phyloP scores from a whole-genome alignment of 2,329 filamentous ascomycete genomes.

The Paracamarosporium sp. region DNA sequence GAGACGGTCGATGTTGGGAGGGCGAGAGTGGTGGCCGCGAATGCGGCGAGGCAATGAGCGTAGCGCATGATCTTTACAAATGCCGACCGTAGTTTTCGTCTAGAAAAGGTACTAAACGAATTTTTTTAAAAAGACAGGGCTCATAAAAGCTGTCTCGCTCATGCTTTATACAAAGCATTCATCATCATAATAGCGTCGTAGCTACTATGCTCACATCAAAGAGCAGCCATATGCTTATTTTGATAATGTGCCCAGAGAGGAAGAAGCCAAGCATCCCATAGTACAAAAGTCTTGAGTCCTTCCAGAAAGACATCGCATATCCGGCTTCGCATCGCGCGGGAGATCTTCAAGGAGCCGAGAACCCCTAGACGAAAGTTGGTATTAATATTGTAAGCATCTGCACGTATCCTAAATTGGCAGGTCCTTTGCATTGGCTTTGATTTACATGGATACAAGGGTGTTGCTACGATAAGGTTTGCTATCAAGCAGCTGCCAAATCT shows the following conservation, averaged over 20 bases:
- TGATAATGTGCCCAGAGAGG: background rate
- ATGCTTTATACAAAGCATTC: background rate
- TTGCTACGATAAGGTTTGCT: background rate
- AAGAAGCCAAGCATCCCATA: constrained; percentile 7
- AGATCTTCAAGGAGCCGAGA: constrained; percentile 1
- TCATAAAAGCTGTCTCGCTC: background rate
- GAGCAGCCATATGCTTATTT: background rate
- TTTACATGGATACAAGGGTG: background rate
- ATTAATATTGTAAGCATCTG: background rate
- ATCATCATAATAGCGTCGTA: background rate
- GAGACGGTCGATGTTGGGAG: constrained; percentile 5
- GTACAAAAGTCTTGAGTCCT: constrained; percentile 6
- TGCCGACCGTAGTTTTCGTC: background rate
- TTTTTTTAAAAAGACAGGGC: background rate
- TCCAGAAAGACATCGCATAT: constrained; percentile 1
- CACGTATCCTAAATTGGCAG: background rate
- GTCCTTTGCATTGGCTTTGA: background rate
- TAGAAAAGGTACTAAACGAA: too few species aligned
- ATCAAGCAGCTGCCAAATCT: background rate
- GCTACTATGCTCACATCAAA: background rate
- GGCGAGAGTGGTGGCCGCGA: constrained; percentile 4
- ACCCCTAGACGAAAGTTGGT: background rate
- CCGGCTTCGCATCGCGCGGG: background rate
- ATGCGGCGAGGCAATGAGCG: background rate
- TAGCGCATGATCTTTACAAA: background rate